These are phyloP conservation scores for Pulveroboletus sp. DNA, from an alignment of 768 basidiomycete species.

Conservation along the genomic window DNA sequence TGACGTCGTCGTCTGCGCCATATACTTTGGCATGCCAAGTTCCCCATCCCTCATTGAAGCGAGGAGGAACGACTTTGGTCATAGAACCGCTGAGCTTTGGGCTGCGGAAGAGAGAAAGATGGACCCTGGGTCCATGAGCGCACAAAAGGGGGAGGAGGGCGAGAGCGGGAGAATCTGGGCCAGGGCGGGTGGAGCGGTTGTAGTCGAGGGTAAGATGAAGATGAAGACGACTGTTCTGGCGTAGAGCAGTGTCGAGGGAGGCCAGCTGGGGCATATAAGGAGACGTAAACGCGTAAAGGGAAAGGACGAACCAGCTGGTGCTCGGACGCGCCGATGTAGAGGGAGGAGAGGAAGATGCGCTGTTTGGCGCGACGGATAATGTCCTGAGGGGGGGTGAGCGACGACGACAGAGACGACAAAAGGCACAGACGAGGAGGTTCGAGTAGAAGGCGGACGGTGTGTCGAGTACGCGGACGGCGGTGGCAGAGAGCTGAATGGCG, in stretches of 20 bases:
- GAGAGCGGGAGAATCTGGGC: constrained; percentile 61
- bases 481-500: constrained; percentile 40
- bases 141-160: constrained; percentile 67
- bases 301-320: constrained; percentile 60
- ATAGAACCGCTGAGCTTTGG: constrained; percentile 76
- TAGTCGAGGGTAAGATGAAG: constrained; percentile 76
- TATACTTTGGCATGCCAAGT: constrained; percentile 99
- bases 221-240: constrained; percentile 53
- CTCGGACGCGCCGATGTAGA: constrained; percentile 84
- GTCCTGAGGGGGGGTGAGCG: constrained; percentile 39
- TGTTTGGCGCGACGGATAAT: constrained; percentile 73
- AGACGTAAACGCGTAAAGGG: neutral
- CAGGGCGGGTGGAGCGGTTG: constrained; percentile 72
- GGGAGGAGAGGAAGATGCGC: constrained; percentile 84
- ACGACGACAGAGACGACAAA: too few relatives aligned
- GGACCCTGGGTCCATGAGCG: constrained; percentile 68
- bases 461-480: constrained; percentile 49
- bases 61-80: constrained; percentile 74
- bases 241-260: constrained; percentile 57
- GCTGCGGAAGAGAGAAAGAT: constrained; percentile 80
- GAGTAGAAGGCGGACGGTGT: constrained; percentile 57
- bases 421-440: constrained; percentile 45
- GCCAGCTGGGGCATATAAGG: constrained; percentile 52
- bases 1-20: constrained; percentile 85
- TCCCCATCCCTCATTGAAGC: constrained; percentile 98